Evolutionary conservation across 768 basidiomycete genomes (phyloP).

Genomic region (Suillus weaverae): DNA sequence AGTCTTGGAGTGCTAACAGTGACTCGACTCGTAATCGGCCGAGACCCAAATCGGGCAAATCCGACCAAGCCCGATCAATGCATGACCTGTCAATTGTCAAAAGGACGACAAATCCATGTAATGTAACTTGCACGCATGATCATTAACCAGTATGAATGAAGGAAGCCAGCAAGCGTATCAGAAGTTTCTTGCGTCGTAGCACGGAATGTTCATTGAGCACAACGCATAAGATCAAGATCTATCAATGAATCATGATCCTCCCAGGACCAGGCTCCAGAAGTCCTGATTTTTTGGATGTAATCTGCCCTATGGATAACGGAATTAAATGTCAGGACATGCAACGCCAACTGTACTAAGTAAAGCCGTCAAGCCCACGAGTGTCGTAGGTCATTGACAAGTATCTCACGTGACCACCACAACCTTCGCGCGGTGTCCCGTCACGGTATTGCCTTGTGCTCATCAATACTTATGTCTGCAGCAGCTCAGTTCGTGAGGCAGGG

Average conservation of each 20-base stretch:
- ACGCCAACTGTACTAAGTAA: no score
- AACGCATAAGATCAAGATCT: no score
- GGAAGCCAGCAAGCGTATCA: not conserved
- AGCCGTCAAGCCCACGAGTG: no score
- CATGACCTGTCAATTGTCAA: not conserved
- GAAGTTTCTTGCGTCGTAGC: no score
- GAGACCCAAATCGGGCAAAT: constrained; percentile 16
- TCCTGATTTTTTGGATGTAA: no score
- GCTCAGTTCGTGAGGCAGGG: constrained; percentile 45
- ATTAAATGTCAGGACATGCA: no score
- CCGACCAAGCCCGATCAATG: constrained; percentile 15
- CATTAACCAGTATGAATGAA: no score
- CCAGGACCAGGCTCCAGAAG: no score
- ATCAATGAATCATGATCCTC: no score
- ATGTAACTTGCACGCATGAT: no score
- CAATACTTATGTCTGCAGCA: constrained; percentile 32
- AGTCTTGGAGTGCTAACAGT: constrained; percentile 13
- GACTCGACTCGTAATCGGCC: constrained; percentile 27
- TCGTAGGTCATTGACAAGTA: not conserved
- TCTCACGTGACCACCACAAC: not conserved
- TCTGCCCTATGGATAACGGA: no score
- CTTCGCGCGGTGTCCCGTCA: constrained; percentile 6
- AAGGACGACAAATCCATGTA: not conserved
- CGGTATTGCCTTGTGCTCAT: not conserved
- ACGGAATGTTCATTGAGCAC: no score